Evolutionary conservation across 768 basidiomycete species (phyloP).

Genomic region (Steccherinum ochraceum): DNA sequence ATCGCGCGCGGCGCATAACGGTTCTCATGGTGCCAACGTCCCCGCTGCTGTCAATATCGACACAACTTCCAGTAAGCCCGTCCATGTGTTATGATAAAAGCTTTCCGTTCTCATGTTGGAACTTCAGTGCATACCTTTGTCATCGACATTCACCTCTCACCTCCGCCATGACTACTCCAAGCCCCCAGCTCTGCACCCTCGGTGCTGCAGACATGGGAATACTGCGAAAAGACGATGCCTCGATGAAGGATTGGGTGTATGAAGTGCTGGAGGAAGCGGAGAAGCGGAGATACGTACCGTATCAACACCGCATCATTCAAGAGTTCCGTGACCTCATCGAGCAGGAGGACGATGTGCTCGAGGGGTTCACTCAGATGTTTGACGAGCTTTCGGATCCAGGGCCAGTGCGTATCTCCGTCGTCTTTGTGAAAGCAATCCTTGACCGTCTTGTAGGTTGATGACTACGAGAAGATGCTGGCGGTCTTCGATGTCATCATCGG

Average conservation of each 20-base stretch:
- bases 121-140: no score
- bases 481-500: conserved; percentile 37
- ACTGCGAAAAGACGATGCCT: background rate
- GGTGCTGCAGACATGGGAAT: no score
- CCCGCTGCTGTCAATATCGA: no score
- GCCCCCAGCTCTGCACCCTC: no score
- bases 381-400: conserved; percentile 17
- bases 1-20: no score
- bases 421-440: conserved; percentile 3
- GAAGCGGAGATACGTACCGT: background rate
- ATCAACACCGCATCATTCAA: conserved; percentile 10
- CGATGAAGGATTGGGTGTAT: background rate
- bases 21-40: no score
- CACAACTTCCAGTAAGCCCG: no score
- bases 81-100: no score
- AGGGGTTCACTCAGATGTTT: conserved; percentile 32
- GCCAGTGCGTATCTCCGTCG: conserved; percentile 6
- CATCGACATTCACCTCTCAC: no score
- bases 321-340: conserved; percentile 27
- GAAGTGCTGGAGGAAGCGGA: background rate
- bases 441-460: conserved; percentile 24
- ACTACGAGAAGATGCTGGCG: conserved; percentile 34
- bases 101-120: no score
- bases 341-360: conserved; percentile 20
- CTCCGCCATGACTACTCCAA: no score